phyloP scores from a whole-genome alignment of 768 basidiomycete species.

The Nidula microcarpa region DNA sequence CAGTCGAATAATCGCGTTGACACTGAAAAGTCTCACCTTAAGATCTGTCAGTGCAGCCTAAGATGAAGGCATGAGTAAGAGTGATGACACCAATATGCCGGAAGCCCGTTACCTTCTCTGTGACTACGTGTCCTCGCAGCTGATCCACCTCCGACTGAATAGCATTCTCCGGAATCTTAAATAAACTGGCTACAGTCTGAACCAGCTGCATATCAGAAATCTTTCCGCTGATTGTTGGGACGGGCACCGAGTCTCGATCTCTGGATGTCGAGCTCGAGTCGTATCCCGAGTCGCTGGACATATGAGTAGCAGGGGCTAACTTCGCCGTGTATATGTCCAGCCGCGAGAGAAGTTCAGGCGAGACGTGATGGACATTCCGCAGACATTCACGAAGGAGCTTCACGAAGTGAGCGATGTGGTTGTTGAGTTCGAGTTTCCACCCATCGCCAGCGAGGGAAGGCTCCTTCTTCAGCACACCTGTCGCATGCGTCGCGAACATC shows the following conservation, averaged over 20 bases:
- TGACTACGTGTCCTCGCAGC: constrained; percentile 55
- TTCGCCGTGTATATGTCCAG: constrained; percentile 84
- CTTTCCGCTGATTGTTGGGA: constrained; percentile 35
- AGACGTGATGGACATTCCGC: constrained; percentile 67
- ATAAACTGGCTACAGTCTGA: constrained; percentile 61
- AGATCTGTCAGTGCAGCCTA: constrained; percentile 85
- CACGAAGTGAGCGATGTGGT: constrained; percentile 88
- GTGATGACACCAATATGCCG: background rate
- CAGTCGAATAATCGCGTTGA: too few species aligned
- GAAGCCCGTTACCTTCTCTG: constrained; percentile 59
- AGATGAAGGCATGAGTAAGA: background rate
- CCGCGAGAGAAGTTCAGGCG: constrained; percentile 77
- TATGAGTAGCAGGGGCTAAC: constrained; percentile 54
- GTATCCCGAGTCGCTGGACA: constrained; percentile 61
- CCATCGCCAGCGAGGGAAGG: constrained; percentile 78
- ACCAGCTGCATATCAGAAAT: constrained; percentile 81
- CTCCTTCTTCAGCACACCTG: constrained; percentile 85
- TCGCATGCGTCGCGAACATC: constrained; percentile 92
- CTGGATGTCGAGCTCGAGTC: constrained; percentile 59
- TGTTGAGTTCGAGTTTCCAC: constrained; percentile 92
- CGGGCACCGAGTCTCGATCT: constrained; percentile 49
- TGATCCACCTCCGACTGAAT: constrained; percentile 74
- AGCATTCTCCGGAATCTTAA: constrained; percentile 67
- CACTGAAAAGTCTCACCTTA: constrained; percentile 48
- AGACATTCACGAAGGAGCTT: constrained; percentile 82